A percentile compares a stretch with the other conserved stretches of the same genome.
phyloP scores from a whole-genome alignment of 2,329 filamentous ascomycete genomes.

The Pleurostoma richardsiae region DNA sequence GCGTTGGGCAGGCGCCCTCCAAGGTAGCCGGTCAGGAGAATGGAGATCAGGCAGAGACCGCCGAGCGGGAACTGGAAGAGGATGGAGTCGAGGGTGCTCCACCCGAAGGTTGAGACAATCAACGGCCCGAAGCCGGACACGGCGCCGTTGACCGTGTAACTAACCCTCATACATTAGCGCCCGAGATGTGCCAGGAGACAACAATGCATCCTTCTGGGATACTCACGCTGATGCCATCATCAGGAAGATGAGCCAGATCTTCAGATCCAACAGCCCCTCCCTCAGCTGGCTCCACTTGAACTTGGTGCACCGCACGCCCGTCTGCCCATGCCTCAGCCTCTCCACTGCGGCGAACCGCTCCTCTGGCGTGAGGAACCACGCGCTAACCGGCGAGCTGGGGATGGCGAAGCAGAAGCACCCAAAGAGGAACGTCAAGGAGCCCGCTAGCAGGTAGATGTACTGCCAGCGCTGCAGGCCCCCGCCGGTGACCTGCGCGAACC shows the following conservation, averaged over 20 bases:
- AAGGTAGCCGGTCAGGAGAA: constrained; percentile 62
- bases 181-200: neutral
- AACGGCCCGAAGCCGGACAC: constrained; percentile 66
- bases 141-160: constrained; percentile 66
- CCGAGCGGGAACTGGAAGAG: constrained; percentile 73
- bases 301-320: constrained; percentile 39
- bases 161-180: constrained; percentile 8
- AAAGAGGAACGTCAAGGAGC: constrained; percentile 58
- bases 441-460: constrained; percentile 65
- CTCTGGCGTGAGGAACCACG: constrained; percentile 62
- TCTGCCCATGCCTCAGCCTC: constrained; percentile 3
- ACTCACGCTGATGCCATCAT: constrained; percentile 62
- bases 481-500: constrained; percentile 56
- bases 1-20: constrained; percentile 56
- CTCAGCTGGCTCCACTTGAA: constrained; percentile 40
- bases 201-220: too few species aligned
- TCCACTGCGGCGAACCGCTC: constrained; percentile 35
- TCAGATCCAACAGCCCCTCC: neutral
- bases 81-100: constrained; percentile 57
- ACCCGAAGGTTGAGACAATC: constrained; percentile 69
- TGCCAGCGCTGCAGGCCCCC: constrained; percentile 58
- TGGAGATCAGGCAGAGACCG: constrained; percentile 60
- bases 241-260: constrained; percentile 19
- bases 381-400: constrained; percentile 60
- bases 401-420: constrained; percentile 60